A percentile compares a stretch with the other conserved stretches of the same genome.
phyloP scores from a whole-genome alignment of 2,329 filamentous ascomycete species.

The Phyllosticta capitalensis region DNA sequence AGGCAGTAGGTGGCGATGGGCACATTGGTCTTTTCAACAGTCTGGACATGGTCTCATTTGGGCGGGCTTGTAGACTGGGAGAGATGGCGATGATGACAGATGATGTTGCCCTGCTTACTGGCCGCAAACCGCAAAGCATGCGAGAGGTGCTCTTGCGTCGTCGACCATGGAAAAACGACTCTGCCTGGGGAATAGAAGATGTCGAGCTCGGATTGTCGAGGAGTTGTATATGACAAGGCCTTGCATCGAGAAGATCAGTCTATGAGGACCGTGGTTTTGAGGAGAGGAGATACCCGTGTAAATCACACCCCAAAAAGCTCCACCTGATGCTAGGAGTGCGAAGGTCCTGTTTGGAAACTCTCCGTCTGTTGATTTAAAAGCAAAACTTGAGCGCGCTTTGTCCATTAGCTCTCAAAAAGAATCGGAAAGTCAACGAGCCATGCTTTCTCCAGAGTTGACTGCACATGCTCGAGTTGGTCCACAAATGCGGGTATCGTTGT shows the following conservation, averaged over 20 bases:
- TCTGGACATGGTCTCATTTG: constrained; percentile 1
- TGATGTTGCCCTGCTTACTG: constrained; percentile 3
- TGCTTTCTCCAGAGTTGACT: too few relatives aligned
- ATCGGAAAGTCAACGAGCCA: too few relatives aligned
- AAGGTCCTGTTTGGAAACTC: too few relatives aligned
- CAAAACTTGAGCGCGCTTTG: too few relatives aligned
- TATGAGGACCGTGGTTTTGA: not conserved
- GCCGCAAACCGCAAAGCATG: not conserved
- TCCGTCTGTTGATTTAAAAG: too few relatives aligned
- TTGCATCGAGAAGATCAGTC: not conserved
- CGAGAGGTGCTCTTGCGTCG: not conserved
- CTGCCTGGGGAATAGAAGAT: not conserved
- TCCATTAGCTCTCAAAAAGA: too few relatives aligned
- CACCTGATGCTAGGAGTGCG: too few relatives aligned
- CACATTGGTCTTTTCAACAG: not conserved
- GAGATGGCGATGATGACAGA: constrained; percentile 3
- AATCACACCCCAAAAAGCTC: too few relatives aligned
- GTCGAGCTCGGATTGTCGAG: not conserved
- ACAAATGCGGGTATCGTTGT: not conserved
- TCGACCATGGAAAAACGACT: not conserved
- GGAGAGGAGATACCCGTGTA: not conserved
- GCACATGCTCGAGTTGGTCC: too few relatives aligned
- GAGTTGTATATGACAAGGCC: not conserved
- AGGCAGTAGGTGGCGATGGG: not conserved
- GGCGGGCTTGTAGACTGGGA: constrained; percentile 3